phyloP scores from a whole-genome alignment of 192 early-diverging fungal species.

The Jimgerdemannia lactiflua region DNA sequence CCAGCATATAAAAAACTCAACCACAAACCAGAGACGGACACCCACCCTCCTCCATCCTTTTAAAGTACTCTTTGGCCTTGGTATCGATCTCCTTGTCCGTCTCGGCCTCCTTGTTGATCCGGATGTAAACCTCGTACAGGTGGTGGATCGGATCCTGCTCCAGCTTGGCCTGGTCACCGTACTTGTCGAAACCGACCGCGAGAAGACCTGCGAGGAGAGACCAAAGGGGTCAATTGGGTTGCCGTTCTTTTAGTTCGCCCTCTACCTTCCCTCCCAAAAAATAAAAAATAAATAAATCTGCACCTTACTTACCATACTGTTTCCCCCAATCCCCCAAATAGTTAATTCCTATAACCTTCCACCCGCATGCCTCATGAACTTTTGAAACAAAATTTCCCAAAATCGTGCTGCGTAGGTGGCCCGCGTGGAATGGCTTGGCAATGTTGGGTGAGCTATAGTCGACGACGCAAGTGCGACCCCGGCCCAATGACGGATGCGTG shows the following conservation, averaged over 20 bases:
- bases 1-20: background rate
- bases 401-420: conserved; percentile 95
- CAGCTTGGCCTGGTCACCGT: conserved; percentile 68
- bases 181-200: conserved; percentile 82
- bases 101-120: conserved; percentile 69
- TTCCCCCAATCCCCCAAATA: conserved; percentile 99
- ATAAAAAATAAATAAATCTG: background rate
- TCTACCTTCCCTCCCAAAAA: background rate
- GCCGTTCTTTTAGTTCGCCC: background rate
- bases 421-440: conserved; percentile 97
- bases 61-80: conserved; percentile 82
- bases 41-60: conserved; percentile 82
- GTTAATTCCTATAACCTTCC: conserved; percentile 83
- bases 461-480: conserved; percentile 70
- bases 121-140: conserved; percentile 88
- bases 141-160: conserved; percentile 80
- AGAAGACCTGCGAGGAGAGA: conserved; percentile 58
- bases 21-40: background rate
- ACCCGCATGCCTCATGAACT: conserved; percentile 77
- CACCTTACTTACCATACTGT: conserved; percentile 74
- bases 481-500: conserved; percentile 42
- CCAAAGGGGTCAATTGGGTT: background rate
- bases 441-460: conserved; percentile 97
- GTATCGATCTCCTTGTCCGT: conserved; percentile 63
- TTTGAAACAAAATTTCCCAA: conserved; percentile 88